These are phyloP conservation scores for Talaromyces amestolkiae DNA, from an alignment of 2,329 filamentous ascomycete genomes.

Conservation along the genomic window DNA sequence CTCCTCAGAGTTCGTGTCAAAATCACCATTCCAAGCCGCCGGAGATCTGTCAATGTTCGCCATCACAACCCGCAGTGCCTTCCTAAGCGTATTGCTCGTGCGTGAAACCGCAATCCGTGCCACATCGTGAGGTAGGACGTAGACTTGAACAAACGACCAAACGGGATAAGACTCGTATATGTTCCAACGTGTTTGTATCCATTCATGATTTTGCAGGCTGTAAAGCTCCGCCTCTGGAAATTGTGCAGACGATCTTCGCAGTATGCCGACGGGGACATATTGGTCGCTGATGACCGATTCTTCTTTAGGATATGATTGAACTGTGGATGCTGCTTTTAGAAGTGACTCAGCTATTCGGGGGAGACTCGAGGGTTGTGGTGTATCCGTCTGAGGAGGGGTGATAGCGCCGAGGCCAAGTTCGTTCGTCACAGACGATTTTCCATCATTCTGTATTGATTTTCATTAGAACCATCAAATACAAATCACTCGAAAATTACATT, in stretches of 20 bases:
- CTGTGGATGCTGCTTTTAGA: background rate
- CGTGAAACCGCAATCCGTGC: constrained; percentile 35
- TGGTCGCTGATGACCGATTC: constrained; percentile 18
- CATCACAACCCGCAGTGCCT: constrained; percentile 40
- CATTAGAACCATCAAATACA: background rate
- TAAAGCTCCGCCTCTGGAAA: constrained; percentile 28
- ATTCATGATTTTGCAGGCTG: constrained; percentile 32
- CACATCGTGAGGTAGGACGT: constrained; percentile 43
- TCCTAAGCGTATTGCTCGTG: constrained; percentile 33
- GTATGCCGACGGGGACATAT: constrained; percentile 35
- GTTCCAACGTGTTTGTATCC: constrained; percentile 34
- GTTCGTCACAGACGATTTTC: background rate
- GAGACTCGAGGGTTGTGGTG: background rate
- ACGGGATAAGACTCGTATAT: constrained; percentile 20
- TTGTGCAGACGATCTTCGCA: constrained; percentile 22
- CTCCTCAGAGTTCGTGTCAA: constrained; percentile 15
- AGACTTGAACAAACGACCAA: constrained; percentile 34
- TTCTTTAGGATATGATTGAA: background rate
- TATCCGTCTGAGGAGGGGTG: background rate
- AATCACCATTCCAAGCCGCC: constrained; percentile 39
- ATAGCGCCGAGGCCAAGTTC: background rate
- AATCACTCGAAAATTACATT: background rate
- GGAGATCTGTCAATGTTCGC: constrained; percentile 39
- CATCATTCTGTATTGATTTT: background rate
- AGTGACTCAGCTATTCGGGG: background rate